phyloP scores from a whole-genome alignment of 192 early-diverging fungal genomes.

The Coemansia sp. region DNA sequence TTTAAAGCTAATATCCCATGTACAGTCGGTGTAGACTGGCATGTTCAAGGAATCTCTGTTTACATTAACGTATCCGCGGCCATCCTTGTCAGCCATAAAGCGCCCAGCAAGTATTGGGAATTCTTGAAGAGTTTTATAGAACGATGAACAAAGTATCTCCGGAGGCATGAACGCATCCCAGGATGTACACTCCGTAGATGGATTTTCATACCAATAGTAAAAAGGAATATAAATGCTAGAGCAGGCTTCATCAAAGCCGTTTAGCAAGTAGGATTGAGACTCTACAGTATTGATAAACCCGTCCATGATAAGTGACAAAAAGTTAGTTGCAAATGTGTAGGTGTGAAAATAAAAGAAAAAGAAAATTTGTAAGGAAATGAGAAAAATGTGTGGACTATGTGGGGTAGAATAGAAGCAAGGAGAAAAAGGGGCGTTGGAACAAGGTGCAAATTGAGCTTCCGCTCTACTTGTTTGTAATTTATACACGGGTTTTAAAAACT shows the following conservation, averaged over 20 bases:
- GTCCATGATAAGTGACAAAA: not conserved
- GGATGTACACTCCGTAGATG: not conserved
- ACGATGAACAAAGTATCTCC: conserved; percentile 9
- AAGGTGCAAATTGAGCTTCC: too few species aligned
- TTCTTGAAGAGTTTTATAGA: conserved; percentile 9
- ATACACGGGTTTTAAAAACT: too few species aligned
- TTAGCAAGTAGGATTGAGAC: conserved; percentile 8
- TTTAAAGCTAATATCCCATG: not conserved
- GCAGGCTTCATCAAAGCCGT: conserved; percentile 6
- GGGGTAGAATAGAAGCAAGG: too few species aligned
- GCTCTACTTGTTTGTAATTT: too few species aligned
- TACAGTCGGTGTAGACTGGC: conserved; percentile 22
- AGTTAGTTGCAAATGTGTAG: not conserved
- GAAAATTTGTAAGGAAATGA: too few species aligned
- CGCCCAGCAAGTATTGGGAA: conserved; percentile 7
- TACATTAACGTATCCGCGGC: conserved; percentile 3
- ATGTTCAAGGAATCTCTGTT: conserved; percentile 19
- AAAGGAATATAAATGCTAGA: conserved; percentile 10
- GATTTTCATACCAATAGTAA: conserved; percentile 18
- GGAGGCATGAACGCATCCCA: conserved; percentile 22
- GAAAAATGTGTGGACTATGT: too few species aligned
- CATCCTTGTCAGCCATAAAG: not conserved
- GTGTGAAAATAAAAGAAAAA: too few species aligned
- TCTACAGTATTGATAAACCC: not conserved
- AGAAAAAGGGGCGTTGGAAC: too few species aligned